Evolutionary conservation across 2,329 filamentous ascomycete species (phyloP).

Genomic region (Knufia fluminis): DNA sequence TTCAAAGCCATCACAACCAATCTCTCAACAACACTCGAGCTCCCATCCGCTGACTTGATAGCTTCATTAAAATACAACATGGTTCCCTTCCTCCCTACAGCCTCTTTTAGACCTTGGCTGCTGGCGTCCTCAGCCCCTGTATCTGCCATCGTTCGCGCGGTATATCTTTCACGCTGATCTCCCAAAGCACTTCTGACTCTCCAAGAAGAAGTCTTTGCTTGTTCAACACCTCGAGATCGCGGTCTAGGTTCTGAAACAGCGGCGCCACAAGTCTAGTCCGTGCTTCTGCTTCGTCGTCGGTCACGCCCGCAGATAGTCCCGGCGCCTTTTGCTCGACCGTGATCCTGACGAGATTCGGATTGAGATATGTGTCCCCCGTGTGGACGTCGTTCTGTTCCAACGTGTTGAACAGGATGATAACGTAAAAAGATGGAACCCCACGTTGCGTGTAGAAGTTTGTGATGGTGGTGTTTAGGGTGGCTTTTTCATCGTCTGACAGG

Average conservation of each 20-base stretch:
- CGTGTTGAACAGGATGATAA: conserved; percentile 23
- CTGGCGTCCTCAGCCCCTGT: conserved; percentile 13
- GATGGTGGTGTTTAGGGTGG: conserved; percentile 20
- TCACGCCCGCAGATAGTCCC: not conserved
- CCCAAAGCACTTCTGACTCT: conserved; percentile 14
- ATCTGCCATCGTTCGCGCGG: conserved; percentile 17
- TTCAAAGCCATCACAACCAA: no score
- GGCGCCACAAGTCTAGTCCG: not conserved
- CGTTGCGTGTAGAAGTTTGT: conserved; percentile 23
- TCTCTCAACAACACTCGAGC: no score
- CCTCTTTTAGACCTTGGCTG: not conserved
- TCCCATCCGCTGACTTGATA: no score
- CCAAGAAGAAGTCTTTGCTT: conserved; percentile 6
- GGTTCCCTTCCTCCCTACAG: not conserved
- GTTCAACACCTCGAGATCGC: not conserved
- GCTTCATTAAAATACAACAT: no score
- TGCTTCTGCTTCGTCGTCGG: not conserved
- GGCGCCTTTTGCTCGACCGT: not conserved
- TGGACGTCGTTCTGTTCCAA: not conserved
- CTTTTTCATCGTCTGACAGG: conserved; percentile 9
- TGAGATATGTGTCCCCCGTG: not conserved
- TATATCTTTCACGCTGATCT: conserved; percentile 15
- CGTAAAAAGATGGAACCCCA: conserved; percentile 27
- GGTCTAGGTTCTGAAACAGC: not conserved
- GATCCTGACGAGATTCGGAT: not conserved